Conservation (phyloP, 1,284 basidiomycete species). For the Gymnopus androsaceus region DNA sequence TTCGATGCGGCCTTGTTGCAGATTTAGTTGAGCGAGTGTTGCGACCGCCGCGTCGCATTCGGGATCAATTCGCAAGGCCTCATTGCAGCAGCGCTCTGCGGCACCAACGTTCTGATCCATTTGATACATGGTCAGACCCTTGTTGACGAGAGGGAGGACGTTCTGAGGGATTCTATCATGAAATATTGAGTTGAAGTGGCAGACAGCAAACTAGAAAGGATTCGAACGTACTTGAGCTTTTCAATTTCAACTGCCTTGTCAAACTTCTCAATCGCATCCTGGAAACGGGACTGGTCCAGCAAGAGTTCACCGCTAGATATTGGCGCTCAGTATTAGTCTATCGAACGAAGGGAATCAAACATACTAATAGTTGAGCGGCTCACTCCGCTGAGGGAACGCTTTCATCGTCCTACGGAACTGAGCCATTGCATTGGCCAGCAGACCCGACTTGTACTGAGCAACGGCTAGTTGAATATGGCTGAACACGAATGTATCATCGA, state of each 20-base stretch:
- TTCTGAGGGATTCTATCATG: slow-evolving; percentile 62
- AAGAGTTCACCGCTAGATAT: slow-evolving; percentile 95
- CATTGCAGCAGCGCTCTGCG: slow-evolving; percentile 84
- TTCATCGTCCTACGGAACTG: slow-evolving; percentile 85
- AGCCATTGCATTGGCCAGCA: slow-evolving; percentile 81
- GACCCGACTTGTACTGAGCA: slow-evolving; percentile 91
- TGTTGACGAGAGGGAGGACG: slow-evolving; percentile 96
- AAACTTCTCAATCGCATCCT: slow-evolving; percentile 94
- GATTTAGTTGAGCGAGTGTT: slow-evolving; percentile 89
- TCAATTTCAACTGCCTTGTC: slow-evolving; percentile 92
- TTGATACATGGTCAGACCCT: slow-evolving; percentile 93
- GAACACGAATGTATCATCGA: slow-evolving; percentile 20
- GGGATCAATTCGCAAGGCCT: slow-evolving; percentile 86
- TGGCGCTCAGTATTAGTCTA: too few relatives aligned
- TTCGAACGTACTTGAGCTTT: slow-evolving; percentile 64
- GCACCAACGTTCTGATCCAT: slow-evolving; percentile 89
- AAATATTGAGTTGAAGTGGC: slow-evolving; percentile 8
- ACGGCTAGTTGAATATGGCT: slow-evolving; percentile 97
- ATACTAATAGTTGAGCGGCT: slow-evolving; percentile 91
- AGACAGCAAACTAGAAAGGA: slow-evolving; percentile 2
- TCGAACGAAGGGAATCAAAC: slow-evolving; percentile 34
- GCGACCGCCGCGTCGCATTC: slow-evolving; percentile 98
- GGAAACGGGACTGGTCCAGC: slow-evolving; percentile 89
- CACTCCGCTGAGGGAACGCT: slow-evolving; percentile 80
- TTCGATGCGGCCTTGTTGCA: slow-evolving; percentile 91